A percentile compares a stretch with the other conserved stretches of the same genome.
These are phyloP conservation scores for Xylaria sp. DNA, from an alignment of 2,329 filamentous ascomycete species.

Conservation along the genomic window DNA sequence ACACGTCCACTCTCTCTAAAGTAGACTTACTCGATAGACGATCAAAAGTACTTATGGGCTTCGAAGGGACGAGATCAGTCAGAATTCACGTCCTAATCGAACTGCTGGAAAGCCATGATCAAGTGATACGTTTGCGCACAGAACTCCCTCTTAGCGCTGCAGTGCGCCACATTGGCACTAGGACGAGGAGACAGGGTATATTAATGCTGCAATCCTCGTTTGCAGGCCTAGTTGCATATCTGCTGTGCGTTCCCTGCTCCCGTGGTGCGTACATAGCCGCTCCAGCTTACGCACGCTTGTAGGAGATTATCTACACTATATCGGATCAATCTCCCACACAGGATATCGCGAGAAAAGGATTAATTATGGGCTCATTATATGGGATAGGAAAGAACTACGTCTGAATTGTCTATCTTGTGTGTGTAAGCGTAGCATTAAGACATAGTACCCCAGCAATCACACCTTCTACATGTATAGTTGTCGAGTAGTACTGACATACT, in stretches of 20 bases:
- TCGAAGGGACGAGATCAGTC: not conserved
- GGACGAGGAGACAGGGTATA: not conserved
- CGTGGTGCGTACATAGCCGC: conserved; percentile 1
- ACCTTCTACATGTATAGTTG: not conserved
- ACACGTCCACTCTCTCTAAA: not conserved
- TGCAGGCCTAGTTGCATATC: conserved; percentile 17
- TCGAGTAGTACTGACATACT: not conserved
- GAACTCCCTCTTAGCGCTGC: conserved; percentile 3
- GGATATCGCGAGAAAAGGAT: not conserved
- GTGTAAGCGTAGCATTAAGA: not conserved
- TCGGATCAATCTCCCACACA: conserved; percentile 2
- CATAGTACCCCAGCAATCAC: not conserved
- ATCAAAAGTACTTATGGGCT: not conserved
- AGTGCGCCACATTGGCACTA: not conserved
- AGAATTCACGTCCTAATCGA: not conserved
- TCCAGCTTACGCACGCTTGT: conserved; percentile 9
- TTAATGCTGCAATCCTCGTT: conserved; percentile 10
- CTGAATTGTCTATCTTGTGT: conserved; percentile 3
- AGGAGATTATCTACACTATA: not conserved
- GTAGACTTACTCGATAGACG: not conserved
- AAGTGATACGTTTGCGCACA: conserved; percentile 2
- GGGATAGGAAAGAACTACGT: conserved; percentile 14
- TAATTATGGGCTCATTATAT: not conserved
- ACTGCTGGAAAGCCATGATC: not conserved
- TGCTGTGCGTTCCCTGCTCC: conserved; percentile 8